These are phyloP conservation scores for Jamesozyma rosinii DNA, from an alignment of 805 yeast species.

Conservation along the genomic window DNA sequence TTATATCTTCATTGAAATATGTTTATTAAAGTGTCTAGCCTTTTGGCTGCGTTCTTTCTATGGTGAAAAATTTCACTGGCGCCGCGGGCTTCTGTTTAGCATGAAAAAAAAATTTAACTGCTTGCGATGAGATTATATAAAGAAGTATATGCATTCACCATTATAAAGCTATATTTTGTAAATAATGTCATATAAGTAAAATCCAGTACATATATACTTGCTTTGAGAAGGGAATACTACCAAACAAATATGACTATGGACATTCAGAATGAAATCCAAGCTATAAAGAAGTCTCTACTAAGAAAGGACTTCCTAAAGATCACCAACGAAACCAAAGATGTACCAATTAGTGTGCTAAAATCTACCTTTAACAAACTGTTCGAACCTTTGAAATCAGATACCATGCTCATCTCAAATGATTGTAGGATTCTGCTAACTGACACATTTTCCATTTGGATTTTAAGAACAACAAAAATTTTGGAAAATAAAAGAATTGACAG, in stretches of 20 bases:
- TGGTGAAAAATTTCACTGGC: too few relatives aligned
- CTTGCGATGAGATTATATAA: too few relatives aligned
- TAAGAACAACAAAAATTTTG: constrained; percentile 41
- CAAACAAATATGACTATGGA: neutral
- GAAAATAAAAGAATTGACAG: constrained; percentile 14
- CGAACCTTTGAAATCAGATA: constrained; percentile 5
- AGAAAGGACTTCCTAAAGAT: constrained; percentile 2
- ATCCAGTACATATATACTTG: too few relatives aligned
- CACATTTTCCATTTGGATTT: constrained; percentile 54
- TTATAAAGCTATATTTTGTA: too few relatives aligned
- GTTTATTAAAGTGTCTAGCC: neutral
- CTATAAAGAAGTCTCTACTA: neutral
- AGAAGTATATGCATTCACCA: too few relatives aligned
- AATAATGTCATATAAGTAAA: too few relatives aligned
- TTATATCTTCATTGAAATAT: neutral
- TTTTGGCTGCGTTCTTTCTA: too few relatives aligned
- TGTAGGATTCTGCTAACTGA: constrained; percentile 42
- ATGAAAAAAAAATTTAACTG: too few relatives aligned
- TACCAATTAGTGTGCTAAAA: constrained; percentile 5
- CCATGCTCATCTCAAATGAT: constrained; percentile 7
- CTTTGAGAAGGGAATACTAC: too few relatives aligned
- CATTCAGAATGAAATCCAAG: neutral
- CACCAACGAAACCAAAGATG: neutral
- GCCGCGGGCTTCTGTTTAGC: too few relatives aligned
- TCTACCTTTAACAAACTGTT: constrained; percentile 6